Conservation (phyloP, 1,139 yeast species). For the Wickerhamomyces sp. region DNA sequence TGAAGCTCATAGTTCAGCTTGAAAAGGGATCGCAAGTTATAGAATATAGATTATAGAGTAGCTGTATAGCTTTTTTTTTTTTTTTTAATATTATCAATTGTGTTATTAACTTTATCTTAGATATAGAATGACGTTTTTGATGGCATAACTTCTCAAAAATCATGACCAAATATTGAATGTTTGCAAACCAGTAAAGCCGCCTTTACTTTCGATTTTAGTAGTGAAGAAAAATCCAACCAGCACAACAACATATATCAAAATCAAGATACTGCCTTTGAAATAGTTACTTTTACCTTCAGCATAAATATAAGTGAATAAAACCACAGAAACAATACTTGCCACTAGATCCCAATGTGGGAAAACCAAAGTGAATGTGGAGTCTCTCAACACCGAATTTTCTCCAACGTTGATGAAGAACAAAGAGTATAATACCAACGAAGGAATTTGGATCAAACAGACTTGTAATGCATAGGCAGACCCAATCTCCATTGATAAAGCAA, state of each 20-base stretch:
- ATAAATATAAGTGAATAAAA: constrained; percentile 86
- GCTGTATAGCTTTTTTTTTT: too few species aligned
- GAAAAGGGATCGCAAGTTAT: too few species aligned
- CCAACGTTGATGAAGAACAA: constrained; percentile 38
- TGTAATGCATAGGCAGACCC: constrained; percentile 97
- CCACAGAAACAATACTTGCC: constrained; percentile 81
- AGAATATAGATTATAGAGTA: constrained; percentile 1
- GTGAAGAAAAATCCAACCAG: constrained; percentile 80
- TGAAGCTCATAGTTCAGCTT: too few species aligned
- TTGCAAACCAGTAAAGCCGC: constrained; percentile 1
- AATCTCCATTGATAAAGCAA: constrained; percentile 94
- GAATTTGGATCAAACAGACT: constrained; percentile 93
- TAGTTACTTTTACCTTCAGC: constrained; percentile 97
- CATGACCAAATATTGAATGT: not conserved
- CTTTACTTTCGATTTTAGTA: constrained; percentile 27
- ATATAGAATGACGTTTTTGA: not conserved
- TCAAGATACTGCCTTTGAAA: constrained; percentile 88
- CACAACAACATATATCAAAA: constrained; percentile 73
- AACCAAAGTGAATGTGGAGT: constrained; percentile 69
- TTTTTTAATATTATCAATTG: not conserved
- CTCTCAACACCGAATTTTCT: constrained; percentile 30
- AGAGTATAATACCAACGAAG: constrained; percentile 80
- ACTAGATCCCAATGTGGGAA: constrained; percentile 96
- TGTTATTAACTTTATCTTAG: not conserved
- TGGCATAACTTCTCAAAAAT: too few species aligned